Evolutionary conservation across 2,329 filamentous ascomycete species (phyloP), one percentile per base, ranked within the genome.

Genomic region (Curvularia spicifera): DNA sequence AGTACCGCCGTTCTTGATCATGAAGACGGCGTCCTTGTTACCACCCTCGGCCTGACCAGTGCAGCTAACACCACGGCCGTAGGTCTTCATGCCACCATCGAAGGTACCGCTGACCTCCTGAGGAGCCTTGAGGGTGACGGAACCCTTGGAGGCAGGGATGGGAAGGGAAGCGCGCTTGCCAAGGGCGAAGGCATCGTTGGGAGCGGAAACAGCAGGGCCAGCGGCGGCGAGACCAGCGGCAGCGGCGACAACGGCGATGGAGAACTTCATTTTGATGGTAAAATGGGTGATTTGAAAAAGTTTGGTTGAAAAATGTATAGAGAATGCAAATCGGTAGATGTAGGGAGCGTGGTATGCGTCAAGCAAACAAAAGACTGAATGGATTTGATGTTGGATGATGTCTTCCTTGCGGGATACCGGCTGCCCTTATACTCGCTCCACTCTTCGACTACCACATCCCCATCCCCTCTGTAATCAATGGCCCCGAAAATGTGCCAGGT

Each of bases 1-100:
- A 22, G 80, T 82, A 29, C 79, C 83, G 29, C 83, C 83, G 50
- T 79, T 74, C 69, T 80, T 76, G 51, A 85, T 75, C 60, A 82
- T 76, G 78, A 85, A 85, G 69, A 85, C 82, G 45, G 83, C 80
- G 51, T 83, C 81, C 0, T 72, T 59, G 56, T 79, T 71, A 49
- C 75, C 79, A 54, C 80, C 80, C 65, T 83, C 81, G 9, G 66
- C 67, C 53, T 83, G 79, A 18, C 72, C 77, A 20, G 68, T 75
- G 73, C 81, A 83, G 22, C 44, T 57, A 13, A 60, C 64, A 55
- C 72, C 72, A 62, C 73, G 72, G 64, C 70, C 73, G 59, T 72
- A 76, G 53, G 67, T 71, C 70, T 74, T 72, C 49, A 74, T 64
- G 18, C 71, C 72, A 63, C 72, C 72, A 56, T 75, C 73, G 45